A percentile compares a stretch with the other conserved stretches of the same genome.
phyloP scores from a whole-genome alignment of 805 yeast genomes.

The Sporopachydermia lactativora region DNA sequence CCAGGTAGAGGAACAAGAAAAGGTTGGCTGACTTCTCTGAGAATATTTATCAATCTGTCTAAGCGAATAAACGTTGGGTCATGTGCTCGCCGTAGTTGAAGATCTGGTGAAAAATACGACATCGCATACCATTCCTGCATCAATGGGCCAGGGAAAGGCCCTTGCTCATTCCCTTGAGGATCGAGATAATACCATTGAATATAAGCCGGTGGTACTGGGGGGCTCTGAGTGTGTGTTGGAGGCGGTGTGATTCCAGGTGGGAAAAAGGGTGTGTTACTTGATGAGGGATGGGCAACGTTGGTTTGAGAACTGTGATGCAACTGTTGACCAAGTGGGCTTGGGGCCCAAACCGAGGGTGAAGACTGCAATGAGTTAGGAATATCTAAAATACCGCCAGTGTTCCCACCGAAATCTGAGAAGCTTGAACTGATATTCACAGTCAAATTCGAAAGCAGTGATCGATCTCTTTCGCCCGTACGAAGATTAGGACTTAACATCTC shows the following conservation, averaged over 20 bases:
- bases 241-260: conserved; percentile 12
- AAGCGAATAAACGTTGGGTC: conserved; percentile 37
- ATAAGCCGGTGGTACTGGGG: conserved; percentile 23
- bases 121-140: conserved; percentile 71
- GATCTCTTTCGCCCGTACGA: no score
- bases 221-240: conserved; percentile 3
- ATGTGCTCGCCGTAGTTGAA: conserved; percentile 45
- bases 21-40: conserved; percentile 41
- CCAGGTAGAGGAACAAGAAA: conserved; percentile 43
- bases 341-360: no score
- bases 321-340: no score
- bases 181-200: conserved; percentile 66
- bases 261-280: background rate
- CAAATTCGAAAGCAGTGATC: no score
- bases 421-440: no score
- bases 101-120: conserved; percentile 40
- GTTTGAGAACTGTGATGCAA: no score
- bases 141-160: conserved; percentile 59
- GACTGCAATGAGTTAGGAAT: no score
- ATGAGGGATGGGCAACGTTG: conserved; percentile 6
- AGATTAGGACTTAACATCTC: no score
- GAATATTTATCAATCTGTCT: conserved; percentile 33
- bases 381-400: no score
- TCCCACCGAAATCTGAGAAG: no score
- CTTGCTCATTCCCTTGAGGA: conserved; percentile 56